phyloP scores from a whole-genome alignment of 345 rosid genomes.

The Garcia nutans region DNA sequence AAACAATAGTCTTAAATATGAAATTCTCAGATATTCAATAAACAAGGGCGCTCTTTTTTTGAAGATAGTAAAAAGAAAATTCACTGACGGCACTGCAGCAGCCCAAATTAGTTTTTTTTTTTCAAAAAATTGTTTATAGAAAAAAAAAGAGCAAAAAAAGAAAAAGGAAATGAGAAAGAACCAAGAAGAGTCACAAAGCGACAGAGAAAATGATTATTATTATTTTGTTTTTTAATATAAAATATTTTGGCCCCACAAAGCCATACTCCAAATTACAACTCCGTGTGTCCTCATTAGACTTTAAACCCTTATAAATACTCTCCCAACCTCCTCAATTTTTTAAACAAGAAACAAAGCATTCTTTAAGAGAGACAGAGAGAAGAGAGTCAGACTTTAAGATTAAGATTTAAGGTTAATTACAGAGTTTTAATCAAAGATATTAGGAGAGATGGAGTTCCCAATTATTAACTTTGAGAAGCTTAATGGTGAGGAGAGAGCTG shows the following conservation, averaged over 20 bases:
- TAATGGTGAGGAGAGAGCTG: slow-evolving; percentile 60
- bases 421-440: neutral
- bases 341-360: neutral
- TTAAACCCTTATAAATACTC: slow-evolving; percentile 31
- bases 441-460: slow-evolving; percentile 30
- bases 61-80: too few relatives aligned
- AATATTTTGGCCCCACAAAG: slow-evolving; percentile 9
- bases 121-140: too few relatives aligned
- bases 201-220: too few relatives aligned
- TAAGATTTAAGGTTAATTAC: neutral
- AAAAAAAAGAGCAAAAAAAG: too few relatives aligned
- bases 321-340: neutral
- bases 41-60: too few relatives aligned
- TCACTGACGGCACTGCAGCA: too few relatives aligned
- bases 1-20: too few relatives aligned
- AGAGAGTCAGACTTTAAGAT: too few relatives aligned
- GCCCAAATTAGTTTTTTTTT: too few relatives aligned
- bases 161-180: too few relatives aligned
- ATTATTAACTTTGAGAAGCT: slow-evolving; percentile 65
- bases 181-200: too few relatives aligned
- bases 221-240: neutral
- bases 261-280: neutral
- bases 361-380: neutral
- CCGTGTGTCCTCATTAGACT: neutral
- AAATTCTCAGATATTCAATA: too few relatives aligned